phyloP scores from a whole-genome alignment of 495 filamentous ascomycete genomes.

The Talaromyces liani region DNA sequence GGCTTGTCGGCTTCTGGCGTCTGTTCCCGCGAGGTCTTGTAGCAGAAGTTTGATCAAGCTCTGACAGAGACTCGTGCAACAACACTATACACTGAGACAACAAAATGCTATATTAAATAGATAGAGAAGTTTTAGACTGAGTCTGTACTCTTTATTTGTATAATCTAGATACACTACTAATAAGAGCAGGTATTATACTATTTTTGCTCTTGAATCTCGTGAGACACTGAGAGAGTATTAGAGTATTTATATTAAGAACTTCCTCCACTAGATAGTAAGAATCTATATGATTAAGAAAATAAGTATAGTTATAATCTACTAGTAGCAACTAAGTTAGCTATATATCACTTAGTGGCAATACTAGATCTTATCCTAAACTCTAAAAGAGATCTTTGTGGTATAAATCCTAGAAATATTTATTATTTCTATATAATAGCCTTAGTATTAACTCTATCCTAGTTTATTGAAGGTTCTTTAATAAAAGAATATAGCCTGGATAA shows the following conservation, averaged over 20 bases:
- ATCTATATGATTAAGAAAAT: conserved; percentile 7
- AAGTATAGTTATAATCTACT: conserved; percentile 6
- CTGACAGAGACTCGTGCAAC: no score
- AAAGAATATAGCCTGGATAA: conserved; percentile 4
- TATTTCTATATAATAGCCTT: background rate
- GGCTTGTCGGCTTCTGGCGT: no score
- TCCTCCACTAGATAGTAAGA: conserved; percentile 2
- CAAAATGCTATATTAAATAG: no score
- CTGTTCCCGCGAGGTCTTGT: no score
- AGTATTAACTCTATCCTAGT: background rate
- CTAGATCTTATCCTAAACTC: background rate
- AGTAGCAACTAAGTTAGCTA: conserved; percentile 8
- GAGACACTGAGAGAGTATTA: conserved; percentile 6
- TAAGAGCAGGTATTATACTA: background rate
- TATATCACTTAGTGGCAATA: conserved; percentile 5
- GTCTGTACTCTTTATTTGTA: no score
- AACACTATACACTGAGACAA: no score
- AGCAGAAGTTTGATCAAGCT: no score
- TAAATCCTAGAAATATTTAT: background rate
- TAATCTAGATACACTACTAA: background rate
- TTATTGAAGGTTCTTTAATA: conserved; percentile 7
- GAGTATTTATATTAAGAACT: conserved; percentile 4
- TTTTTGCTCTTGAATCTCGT: background rate
- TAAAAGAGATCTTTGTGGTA: conserved; percentile 6
- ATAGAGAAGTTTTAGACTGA: no score